These are phyloP conservation scores for Colletotrichum sp. DNA, from an alignment of 2,329 filamentous ascomycete genomes.

Conservation along the genomic window DNA sequence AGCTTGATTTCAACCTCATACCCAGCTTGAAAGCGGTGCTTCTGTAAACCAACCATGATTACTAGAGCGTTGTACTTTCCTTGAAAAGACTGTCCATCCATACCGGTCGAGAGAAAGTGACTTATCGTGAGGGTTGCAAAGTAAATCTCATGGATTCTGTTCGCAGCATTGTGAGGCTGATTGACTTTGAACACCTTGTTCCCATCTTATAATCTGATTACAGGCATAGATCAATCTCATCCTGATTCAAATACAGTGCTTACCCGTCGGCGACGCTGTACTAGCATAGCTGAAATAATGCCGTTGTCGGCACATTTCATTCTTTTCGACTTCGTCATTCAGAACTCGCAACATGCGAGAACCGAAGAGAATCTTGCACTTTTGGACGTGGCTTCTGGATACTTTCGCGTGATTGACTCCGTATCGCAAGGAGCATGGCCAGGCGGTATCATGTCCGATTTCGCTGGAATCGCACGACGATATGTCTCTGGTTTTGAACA, in stretches of 20 bases:
- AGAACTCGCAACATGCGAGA: accelerated
- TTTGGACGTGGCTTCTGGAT: not conserved
- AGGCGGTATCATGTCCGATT: not conserved
- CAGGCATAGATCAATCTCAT: not conserved
- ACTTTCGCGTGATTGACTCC: not conserved
- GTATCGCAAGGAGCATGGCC: not conserved
- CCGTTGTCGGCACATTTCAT: not conserved
- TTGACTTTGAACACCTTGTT: not conserved
- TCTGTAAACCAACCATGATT: too few relatives aligned
- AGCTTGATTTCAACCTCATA: too few relatives aligned
- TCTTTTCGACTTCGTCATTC: not conserved
- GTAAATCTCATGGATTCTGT: too few relatives aligned
- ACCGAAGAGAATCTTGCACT: not conserved
- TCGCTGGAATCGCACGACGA: not conserved
- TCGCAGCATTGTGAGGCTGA: too few relatives aligned
- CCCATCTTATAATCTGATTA: not conserved
- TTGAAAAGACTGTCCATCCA: too few relatives aligned
- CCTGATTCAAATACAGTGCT: not conserved
- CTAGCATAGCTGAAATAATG: not conserved
- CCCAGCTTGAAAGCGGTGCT: too few relatives aligned
- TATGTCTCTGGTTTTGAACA: not conserved
- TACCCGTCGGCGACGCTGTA: not conserved
- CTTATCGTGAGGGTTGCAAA: too few relatives aligned
- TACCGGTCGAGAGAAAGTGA: too few relatives aligned
- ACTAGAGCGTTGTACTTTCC: too few relatives aligned